Conservation (phyloP, 2,329 filamentous ascomycete genomes). For the Apiospora arundinis region DNA sequence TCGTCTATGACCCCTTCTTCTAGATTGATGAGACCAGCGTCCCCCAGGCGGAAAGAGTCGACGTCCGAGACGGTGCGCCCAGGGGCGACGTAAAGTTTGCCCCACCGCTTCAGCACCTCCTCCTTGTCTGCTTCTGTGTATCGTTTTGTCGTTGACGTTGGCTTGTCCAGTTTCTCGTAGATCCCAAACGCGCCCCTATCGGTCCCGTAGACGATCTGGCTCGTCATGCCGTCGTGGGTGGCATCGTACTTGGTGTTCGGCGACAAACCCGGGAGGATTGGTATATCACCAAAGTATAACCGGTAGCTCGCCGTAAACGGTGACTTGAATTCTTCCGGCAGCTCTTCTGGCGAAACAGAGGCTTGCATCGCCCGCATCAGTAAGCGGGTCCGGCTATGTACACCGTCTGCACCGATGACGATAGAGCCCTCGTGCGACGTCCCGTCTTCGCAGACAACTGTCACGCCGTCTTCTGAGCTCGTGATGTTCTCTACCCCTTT, state of each 20-base stretch:
- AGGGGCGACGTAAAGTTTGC: neutral
- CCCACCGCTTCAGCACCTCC: neutral
- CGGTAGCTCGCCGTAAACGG: neutral
- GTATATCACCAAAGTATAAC: neutral
- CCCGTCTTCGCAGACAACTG: constrained; percentile 40
- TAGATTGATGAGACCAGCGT: constrained; percentile 15
- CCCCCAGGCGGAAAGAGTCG: neutral
- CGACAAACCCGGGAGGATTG: neutral
- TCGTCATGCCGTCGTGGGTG: neutral
- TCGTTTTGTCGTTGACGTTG: constrained; percentile 36
- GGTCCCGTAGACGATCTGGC: neutral
- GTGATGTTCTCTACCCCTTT: constrained; percentile 21
- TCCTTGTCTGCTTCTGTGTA: constrained; percentile 31
- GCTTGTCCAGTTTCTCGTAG: neutral
- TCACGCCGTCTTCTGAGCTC: constrained; percentile 6
- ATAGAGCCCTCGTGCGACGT: constrained; percentile 43
- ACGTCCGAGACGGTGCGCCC: neutral
- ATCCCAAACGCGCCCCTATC: neutral
- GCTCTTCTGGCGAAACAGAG: constrained; percentile 29
- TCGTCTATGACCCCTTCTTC: constrained; percentile 25
- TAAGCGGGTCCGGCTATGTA: constrained; percentile 29
- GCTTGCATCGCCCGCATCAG: neutral
- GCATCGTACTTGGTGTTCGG: constrained; percentile 4
- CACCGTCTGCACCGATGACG: constrained; percentile 50
- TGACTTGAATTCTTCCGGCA: neutral